These are phyloP conservation scores for Diplogelasinospora grovesii DNA, from an alignment of 495 filamentous ascomycete species.

Conservation along the genomic window DNA sequence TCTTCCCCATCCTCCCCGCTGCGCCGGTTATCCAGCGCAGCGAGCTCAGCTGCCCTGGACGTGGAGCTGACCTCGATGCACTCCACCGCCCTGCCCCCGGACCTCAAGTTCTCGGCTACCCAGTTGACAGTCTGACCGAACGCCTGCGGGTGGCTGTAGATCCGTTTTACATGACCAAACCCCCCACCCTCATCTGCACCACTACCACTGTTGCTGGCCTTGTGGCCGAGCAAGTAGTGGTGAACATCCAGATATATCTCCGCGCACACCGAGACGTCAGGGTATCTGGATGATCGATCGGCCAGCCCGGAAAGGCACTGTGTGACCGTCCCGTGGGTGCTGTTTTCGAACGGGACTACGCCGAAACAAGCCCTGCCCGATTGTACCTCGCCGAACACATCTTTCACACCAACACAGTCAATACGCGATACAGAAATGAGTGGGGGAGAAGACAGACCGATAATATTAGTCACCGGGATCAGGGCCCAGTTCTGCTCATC, in stretches of 20 bases:
- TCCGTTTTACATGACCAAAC: slow-evolving; percentile 44
- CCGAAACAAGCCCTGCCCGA: slow-evolving; percentile 54
- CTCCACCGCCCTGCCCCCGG: no score
- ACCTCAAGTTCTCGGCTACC: slow-evolving; percentile 56
- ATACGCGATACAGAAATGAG: no score
- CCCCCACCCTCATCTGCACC: slow-evolving; percentile 23
- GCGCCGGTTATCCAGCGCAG: slow-evolving; percentile 58
- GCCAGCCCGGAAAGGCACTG: slow-evolving; percentile 83
- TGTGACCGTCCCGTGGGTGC: slow-evolving; percentile 84
- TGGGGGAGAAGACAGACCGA: no score
- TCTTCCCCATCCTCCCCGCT: no score
- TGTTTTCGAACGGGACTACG: slow-evolving; percentile 94
- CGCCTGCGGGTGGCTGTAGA: slow-evolving; percentile 92
- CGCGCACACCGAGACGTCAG: slow-evolving; percentile 63
- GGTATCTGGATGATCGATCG: slow-evolving; percentile 54
- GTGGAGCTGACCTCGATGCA: slow-evolving; percentile 82
- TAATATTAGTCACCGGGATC: no score
- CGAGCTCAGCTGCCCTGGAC: slow-evolving; percentile 71
- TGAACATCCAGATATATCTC: slow-evolving; percentile 81
- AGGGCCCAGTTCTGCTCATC: no score
- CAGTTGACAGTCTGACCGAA: slow-evolving; percentile 89
- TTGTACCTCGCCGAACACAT: slow-evolving; percentile 77
- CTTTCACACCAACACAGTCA: no score
- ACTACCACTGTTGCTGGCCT: neutral
- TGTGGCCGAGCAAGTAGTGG: slow-evolving; percentile 66